Percentiles rank a stretch among this genome's conserved stretches.
phyloP scores from a whole-genome alignment of 2,329 filamentous ascomycete genomes.

The Verruconis gallopava region DNA sequence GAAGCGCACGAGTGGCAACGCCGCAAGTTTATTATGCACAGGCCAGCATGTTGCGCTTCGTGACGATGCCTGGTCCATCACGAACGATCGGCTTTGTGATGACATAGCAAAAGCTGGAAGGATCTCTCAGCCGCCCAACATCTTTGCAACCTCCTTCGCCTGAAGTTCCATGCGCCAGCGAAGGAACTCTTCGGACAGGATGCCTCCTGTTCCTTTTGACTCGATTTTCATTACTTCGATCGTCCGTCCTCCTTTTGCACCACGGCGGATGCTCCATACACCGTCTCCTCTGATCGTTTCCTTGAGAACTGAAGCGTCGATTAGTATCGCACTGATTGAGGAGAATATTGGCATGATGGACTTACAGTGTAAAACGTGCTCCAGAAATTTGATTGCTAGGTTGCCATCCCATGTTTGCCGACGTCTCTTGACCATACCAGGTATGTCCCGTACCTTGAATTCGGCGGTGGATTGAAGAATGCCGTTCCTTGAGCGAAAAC shows the following conservation, averaged over 20 bases:
- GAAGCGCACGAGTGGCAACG: too few relatives aligned
- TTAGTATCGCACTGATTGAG: not conserved
- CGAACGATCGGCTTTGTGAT: too few relatives aligned
- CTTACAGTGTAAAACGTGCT: constrained; percentile 63
- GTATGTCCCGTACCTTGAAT: constrained; percentile 67
- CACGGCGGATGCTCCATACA: constrained; percentile 67
- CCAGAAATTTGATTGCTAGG: constrained; percentile 82
- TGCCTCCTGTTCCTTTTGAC: constrained; percentile 60
- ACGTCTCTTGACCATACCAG: constrained; percentile 57
- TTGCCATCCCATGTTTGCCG: constrained; percentile 77
- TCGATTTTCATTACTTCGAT: constrained; percentile 66
- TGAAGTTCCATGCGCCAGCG: constrained; percentile 44
- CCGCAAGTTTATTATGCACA: too few relatives aligned
- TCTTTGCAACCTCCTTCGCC: constrained; percentile 8
- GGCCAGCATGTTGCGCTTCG: too few relatives aligned
- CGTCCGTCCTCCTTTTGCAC: constrained; percentile 40
- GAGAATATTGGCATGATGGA: constrained; percentile 9
- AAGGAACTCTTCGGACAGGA: constrained; percentile 65
- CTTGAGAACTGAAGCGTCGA: constrained; percentile 35
- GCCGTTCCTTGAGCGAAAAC: constrained; percentile 65
- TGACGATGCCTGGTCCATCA: too few relatives aligned
- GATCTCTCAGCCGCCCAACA: constrained; percentile 3
- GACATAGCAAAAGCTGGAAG: too few relatives aligned
- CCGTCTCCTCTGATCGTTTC: constrained; percentile 52
- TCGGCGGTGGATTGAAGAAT: constrained; percentile 62